Conservation (phyloP, 306 rosid species). For the Acacia crassicarpa region DNA sequence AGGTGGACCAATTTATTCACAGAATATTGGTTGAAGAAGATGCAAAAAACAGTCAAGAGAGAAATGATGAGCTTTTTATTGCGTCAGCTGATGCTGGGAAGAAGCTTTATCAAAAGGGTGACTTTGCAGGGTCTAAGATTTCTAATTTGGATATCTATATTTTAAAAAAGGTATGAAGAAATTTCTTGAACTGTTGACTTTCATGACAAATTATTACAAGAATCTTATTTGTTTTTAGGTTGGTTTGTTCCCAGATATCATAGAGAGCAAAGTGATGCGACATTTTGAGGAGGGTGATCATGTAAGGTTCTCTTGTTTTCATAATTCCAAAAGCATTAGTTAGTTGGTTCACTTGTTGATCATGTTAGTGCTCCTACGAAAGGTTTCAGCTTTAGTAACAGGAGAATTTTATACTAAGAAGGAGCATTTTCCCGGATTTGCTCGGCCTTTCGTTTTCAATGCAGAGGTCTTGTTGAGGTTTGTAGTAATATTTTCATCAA, state of each 20-base stretch:
- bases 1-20: conserved; percentile 93
- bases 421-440: conserved; percentile 96
- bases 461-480: conserved; percentile 90
- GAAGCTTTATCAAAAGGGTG: conserved; percentile 83
- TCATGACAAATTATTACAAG: conserved; percentile 17
- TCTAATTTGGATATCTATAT: conserved; percentile 70
- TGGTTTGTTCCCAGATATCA: conserved; percentile 92
- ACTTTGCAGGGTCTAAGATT: conserved; percentile 65
- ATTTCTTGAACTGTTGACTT: conserved; percentile 7
- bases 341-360: conserved; percentile 20
- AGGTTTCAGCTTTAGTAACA: conserved; percentile 92
- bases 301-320: conserved; percentile 46
- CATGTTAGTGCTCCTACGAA: conserved; percentile 30
- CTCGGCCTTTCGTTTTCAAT: conserved; percentile 87
- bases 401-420: conserved; percentile 94
- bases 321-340: conserved; percentile 19
- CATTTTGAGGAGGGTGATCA: conserved; percentile 94
- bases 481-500: conserved; percentile 29
- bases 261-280: conserved; percentile 80
- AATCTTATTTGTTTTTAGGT: conserved; percentile 60
- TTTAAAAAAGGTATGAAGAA: conserved; percentile 60
- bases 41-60: conserved; percentile 53
- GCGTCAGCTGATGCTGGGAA: conserved; percentile 75
- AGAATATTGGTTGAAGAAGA: conserved; percentile 92
- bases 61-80: conserved; percentile 55